Conservation (phyloP, 2,329 filamentous ascomycete genomes). For the Xylaria sp. region DNA sequence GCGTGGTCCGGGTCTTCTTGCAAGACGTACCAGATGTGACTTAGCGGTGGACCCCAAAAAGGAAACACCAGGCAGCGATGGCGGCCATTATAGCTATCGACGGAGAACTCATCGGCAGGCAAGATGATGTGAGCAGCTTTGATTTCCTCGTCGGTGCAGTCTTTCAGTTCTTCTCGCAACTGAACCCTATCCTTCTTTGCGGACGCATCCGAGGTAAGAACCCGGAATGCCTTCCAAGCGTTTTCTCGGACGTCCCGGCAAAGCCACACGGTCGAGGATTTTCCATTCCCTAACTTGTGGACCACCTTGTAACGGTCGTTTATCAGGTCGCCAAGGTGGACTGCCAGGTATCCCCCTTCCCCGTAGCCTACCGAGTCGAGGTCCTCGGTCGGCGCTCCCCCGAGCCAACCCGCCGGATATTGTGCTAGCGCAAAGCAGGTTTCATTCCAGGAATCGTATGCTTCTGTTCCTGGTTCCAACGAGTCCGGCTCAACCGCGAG, state of each 20-base stretch:
- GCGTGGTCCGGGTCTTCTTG: not conserved
- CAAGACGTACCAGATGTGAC: not conserved
- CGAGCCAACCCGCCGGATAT: too few species aligned
- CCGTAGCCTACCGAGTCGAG: not conserved
- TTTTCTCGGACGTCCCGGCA: not conserved
- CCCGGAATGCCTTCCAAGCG: slow-evolving; percentile 6
- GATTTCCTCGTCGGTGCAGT: not conserved
- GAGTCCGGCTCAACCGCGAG: too few species aligned
- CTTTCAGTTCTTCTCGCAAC: too few species aligned
- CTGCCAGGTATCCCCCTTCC: slow-evolving; percentile 1
- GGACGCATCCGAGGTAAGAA: slow-evolving; percentile 4
- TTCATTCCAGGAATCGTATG: too few species aligned
- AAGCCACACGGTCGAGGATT: slow-evolving; percentile 7
- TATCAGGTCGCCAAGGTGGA: slow-evolving; percentile 8
- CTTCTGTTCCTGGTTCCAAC: too few species aligned
- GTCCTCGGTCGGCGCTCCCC: too few species aligned
- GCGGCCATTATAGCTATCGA: slow-evolving; percentile 3
- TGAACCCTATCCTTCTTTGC: not conserved
- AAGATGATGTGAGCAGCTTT: not conserved
- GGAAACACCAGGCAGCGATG: slow-evolving; percentile 5
- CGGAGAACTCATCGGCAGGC: not conserved
- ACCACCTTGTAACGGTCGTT: slow-evolving; percentile 1
- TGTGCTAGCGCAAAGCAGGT: too few species aligned
- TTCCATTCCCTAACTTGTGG: slow-evolving; percentile 9
- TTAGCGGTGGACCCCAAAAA: not conserved